phyloP scores from a whole-genome alignment of 2,329 filamentous ascomycete species.

The Phialocephala subalpina region DNA sequence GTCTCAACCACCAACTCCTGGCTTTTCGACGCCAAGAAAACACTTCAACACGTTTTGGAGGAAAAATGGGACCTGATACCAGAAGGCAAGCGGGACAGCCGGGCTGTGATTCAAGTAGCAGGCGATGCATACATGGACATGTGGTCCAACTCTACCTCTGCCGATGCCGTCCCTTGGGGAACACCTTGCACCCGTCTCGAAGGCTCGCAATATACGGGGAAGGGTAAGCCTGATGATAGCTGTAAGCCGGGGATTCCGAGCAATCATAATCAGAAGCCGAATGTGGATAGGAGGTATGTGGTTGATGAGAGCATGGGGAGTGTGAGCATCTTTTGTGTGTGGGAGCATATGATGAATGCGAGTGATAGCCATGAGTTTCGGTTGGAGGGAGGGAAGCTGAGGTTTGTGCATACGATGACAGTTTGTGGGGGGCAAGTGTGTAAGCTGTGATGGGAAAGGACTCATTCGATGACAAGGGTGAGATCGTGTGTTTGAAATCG shows the following conservation, averaged over 20 bases:
- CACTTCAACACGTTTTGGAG: conserved; percentile 18
- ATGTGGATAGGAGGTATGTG: conserved; percentile 27
- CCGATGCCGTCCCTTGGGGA: conserved; percentile 9
- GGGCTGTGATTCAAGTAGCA: conserved; percentile 22
- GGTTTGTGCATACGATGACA: conserved; percentile 32
- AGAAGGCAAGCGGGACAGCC: conserved; percentile 11
- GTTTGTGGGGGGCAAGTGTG: conserved; percentile 26
- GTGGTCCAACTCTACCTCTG: conserved; percentile 18
- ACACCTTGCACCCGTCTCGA: conserved; percentile 3
- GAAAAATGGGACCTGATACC: conserved; percentile 28
- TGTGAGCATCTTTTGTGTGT: conserved; percentile 27
- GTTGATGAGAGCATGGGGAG: conserved; percentile 25
- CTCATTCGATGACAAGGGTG: no score
- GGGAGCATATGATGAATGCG: conserved; percentile 30
- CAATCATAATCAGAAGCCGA: conserved; percentile 25
- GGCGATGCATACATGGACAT: conserved; percentile 27
- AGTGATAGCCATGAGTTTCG: conserved; percentile 30
- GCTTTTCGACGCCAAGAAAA: conserved; percentile 27
- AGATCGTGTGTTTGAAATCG: no score
- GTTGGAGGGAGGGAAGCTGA: conserved; percentile 26
- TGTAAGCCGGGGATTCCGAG: conserved; percentile 29
- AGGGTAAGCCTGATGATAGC: conserved; percentile 23
- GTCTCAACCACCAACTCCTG: conserved; percentile 24
- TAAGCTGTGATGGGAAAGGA: conserved; percentile 15
- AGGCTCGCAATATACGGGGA: conserved; percentile 25